These are phyloP conservation scores for Penicillium parvum DNA, from an alignment of 495 filamentous ascomycete genomes.

Conservation along the genomic window DNA sequence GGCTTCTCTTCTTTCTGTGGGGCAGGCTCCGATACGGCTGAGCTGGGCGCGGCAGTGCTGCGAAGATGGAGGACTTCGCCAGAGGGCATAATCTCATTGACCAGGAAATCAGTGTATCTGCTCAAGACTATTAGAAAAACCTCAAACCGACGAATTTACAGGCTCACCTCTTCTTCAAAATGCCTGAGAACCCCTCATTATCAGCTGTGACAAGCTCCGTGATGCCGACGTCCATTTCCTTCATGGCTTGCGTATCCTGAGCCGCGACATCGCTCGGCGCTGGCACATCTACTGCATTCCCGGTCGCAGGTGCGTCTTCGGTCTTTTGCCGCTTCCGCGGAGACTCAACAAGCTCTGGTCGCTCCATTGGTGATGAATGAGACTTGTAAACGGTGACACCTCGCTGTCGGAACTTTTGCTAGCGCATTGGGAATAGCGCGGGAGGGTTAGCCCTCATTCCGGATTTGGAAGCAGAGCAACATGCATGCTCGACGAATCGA, in stretches of 20 bases:
- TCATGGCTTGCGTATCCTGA: constrained; percentile 30
- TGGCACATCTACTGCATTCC: constrained; percentile 12
- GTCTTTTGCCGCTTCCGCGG: constrained; percentile 45
- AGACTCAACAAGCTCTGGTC: constrained; percentile 36
- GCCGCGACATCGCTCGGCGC: constrained; percentile 2
- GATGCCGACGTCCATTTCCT: constrained; percentile 54
- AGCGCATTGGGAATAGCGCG: constrained; percentile 19
- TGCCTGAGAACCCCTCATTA: constrained; percentile 49
- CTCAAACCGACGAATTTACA: background rate
- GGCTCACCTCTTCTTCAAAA: constrained; percentile 55
- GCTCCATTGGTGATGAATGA: constrained; percentile 31
- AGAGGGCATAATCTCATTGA: constrained; percentile 81
- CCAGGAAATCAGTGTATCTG: constrained; percentile 92
- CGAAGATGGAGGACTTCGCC: constrained; percentile 76
- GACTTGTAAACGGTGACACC: too few species aligned
- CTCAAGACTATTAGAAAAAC: background rate
- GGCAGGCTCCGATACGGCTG: constrained; percentile 4
- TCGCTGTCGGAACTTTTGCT: constrained; percentile 18
- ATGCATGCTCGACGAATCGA: too few species aligned
- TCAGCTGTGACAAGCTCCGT: constrained; percentile 48
- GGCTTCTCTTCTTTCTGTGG: background rate
- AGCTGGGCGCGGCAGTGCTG: constrained; percentile 33
- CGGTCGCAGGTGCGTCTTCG: constrained; percentile 23
- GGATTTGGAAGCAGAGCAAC: constrained; percentile 9
- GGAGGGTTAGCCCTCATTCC: constrained; percentile 21